Evolutionary conservation across 768 basidiomycete genomes (phyloP).

Genomic region (Kwoniella dejecticola): DNA sequence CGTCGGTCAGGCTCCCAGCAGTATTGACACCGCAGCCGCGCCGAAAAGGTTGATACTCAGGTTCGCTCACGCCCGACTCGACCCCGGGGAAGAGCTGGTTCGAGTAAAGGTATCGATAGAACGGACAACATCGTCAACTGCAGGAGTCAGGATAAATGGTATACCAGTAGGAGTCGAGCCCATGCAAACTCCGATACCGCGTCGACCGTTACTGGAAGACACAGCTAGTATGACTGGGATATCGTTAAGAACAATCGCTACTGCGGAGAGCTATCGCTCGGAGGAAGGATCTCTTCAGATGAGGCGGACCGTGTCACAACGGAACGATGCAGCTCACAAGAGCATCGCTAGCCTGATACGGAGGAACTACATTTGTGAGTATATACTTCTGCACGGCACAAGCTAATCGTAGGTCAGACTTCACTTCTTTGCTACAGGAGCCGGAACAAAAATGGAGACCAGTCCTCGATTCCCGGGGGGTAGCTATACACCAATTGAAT

Average conservation of each 20-base stretch:
- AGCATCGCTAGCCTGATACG: slow-evolving; percentile 81
- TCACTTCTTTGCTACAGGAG: slow-evolving; percentile 92
- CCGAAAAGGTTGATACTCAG: slow-evolving; percentile 63
- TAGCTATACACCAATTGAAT: slow-evolving; percentile 91
- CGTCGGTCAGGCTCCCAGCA: slow-evolving; percentile 50
- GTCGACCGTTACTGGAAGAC: slow-evolving; percentile 43
- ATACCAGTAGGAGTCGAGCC: slow-evolving; percentile 59
- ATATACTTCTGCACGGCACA: neutral
- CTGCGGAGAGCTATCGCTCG: slow-evolving; percentile 27
- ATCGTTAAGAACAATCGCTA: slow-evolving; percentile 49
- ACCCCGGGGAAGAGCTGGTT: slow-evolving; percentile 70
- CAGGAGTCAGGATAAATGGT: slow-evolving; percentile 81
- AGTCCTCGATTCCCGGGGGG: slow-evolving; percentile 77
- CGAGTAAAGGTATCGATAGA: slow-evolving; percentile 81
- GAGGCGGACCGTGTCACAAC: slow-evolving; percentile 54
- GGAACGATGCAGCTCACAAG: slow-evolving; percentile 68
- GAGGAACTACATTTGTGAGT: slow-evolving; percentile 81
- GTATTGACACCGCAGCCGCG: slow-evolving; percentile 57
- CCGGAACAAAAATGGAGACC: slow-evolving; percentile 96
- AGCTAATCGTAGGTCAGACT: slow-evolving; percentile 60
- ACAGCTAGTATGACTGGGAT: slow-evolving; percentile 49
- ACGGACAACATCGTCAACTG: slow-evolving; percentile 65
- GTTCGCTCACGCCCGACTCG: slow-evolving; percentile 69
- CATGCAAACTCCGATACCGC: slow-evolving; percentile 24
- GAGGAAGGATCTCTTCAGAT: slow-evolving; percentile 11